phyloP scores from a whole-genome alignment of 2,329 filamentous ascomycete species.

The Calonectria honghensis region DNA sequence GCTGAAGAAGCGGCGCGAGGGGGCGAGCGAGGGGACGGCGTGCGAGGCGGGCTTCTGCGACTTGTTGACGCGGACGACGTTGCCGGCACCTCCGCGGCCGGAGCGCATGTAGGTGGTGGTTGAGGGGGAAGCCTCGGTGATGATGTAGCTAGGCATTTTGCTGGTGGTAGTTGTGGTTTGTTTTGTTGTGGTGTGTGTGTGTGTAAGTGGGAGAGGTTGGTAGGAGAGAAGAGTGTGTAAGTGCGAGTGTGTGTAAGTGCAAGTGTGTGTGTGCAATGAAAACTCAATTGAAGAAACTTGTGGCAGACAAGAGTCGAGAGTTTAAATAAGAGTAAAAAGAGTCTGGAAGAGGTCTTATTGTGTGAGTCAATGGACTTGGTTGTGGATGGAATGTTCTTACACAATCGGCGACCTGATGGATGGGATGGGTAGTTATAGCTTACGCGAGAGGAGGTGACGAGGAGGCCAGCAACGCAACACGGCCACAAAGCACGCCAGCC shows the following conservation, averaged over 20 bases:
- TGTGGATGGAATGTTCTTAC: conserved; percentile 26
- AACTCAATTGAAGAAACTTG: conserved; percentile 31
- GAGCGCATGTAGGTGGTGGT: conserved; percentile 65
- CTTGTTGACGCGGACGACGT: conserved; percentile 71
- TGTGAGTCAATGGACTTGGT: conserved; percentile 12
- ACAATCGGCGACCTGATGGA: conserved; percentile 37
- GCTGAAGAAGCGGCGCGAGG: conserved; percentile 74
- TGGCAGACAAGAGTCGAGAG: conserved; percentile 3
- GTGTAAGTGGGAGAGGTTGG: too few species aligned
- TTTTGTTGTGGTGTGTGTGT: neutral
- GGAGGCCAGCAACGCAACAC: conserved; percentile 12
- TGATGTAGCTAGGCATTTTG: conserved; percentile 58
- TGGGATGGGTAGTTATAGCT: conserved; percentile 51
- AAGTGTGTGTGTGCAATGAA: conserved; percentile 20
- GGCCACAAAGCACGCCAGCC: conserved; percentile 17
- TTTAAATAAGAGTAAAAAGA: conserved; percentile 29
- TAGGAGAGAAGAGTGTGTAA: neutral
- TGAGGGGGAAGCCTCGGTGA: conserved; percentile 58
- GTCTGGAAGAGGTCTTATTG: conserved; percentile 1
- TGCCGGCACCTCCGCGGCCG: conserved; percentile 74
- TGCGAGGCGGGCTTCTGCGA: conserved; percentile 63
- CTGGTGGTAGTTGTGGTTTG: conserved; percentile 4
- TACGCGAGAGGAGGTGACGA: conserved; percentile 30
- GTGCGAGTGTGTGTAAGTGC: conserved; percentile 24
- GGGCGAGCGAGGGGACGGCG: conserved; percentile 63